A percentile compares a stretch with the other conserved stretches of the same genome.
Evolutionary conservation across 257 asterid species (phyloP).

Genomic region (Solanum paucissectum): DNA sequence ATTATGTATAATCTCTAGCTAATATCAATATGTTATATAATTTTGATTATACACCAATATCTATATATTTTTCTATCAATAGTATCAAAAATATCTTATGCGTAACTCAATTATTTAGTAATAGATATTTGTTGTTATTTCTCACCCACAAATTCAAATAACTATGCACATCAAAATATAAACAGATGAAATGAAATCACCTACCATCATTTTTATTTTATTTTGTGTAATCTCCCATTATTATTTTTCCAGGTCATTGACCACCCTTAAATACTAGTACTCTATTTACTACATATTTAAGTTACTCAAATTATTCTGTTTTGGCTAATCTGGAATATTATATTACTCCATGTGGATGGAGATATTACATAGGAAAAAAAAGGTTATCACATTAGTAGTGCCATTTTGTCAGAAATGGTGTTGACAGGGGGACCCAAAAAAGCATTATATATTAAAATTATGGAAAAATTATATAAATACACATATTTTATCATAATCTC

Average conservation of each 20-base stretch:
- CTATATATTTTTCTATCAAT: background rate
- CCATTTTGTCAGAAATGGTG: background rate
- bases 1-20: background rate
- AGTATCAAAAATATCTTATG: background rate
- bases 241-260: background rate
- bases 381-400: background rate
- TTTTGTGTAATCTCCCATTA: background rate
- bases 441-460: background rate
- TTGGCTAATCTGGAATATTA: background rate
- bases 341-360: background rate
- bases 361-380: background rate
- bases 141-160: background rate
- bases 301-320: background rate
- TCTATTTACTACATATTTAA: background rate
- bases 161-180: background rate
- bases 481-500: no score
- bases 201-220: background rate
- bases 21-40: background rate
- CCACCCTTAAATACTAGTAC: background rate
- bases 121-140: background rate
- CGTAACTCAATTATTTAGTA: background rate
- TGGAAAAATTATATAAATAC: no score
- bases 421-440: background rate
- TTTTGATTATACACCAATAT: background rate
- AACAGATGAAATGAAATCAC: background rate